phyloP scores from a whole-genome alignment of 345 rosid species.

The Gossypium ekmanianum region DNA sequence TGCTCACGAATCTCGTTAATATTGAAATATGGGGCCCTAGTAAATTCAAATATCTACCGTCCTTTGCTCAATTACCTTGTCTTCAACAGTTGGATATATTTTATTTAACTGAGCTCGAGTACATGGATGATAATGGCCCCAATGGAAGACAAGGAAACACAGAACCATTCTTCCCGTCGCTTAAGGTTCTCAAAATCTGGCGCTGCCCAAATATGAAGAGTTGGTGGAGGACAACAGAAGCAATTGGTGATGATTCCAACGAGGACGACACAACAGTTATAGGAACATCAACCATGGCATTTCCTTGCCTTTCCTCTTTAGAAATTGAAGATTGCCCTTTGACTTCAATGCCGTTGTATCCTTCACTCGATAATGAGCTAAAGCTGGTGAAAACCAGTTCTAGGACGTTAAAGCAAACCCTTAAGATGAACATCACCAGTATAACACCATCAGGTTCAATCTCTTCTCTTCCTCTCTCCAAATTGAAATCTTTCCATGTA shows the following conservation, averaged over 20 bases:
- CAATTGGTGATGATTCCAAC: not conserved
- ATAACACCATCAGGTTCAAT: not conserved
- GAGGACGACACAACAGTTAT: not conserved
- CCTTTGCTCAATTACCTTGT: not conserved
- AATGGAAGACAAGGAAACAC: not conserved
- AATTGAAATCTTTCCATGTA: not conserved
- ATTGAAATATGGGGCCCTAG: not conserved
- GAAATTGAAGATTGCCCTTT: not conserved
- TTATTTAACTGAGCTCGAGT: not conserved
- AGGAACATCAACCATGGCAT: not conserved
- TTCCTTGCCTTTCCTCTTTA: not conserved
- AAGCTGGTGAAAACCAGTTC: not conserved
- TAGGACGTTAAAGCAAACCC: not conserved
- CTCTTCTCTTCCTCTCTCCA: not conserved
- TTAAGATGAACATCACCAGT: not conserved
- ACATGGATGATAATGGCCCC: not conserved
- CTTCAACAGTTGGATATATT: not conserved
- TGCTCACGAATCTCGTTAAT: not conserved
- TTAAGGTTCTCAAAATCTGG: accelerated
- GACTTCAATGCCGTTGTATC: not conserved
- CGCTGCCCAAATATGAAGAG: not conserved
- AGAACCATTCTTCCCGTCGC: not conserved
- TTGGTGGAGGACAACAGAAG: not conserved
- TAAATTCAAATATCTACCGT: not conserved
- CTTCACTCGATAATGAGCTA: not conserved